These are phyloP conservation scores for Vitis rupestris DNA, from an alignment of 164 flowering plant genomes.

Conservation along the genomic window DNA sequence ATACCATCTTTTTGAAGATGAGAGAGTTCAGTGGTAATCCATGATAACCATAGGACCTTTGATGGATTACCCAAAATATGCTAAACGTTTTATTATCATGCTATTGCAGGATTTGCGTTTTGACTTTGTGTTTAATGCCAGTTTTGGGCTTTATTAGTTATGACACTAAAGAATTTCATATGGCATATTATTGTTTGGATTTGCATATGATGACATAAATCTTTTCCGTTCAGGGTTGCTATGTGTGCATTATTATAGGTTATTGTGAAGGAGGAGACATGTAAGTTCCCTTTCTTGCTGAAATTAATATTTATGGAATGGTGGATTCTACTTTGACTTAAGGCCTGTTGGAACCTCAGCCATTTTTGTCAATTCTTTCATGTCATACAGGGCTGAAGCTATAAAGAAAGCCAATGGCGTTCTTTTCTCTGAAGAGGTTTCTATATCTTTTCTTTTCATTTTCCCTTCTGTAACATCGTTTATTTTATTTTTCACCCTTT, in stretches of 20 bases:
- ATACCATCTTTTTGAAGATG: too few relatives aligned
- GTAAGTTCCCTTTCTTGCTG: constrained; percentile 45
- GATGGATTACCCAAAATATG: too few relatives aligned
- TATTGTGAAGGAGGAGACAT: constrained; percentile 98
- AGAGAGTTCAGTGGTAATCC: too few relatives aligned
- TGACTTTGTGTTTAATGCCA: background rate
- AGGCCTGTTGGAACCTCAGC: background rate
- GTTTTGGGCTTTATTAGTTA: background rate
- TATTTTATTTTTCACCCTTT: background rate
- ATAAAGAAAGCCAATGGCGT: constrained; percentile 74
- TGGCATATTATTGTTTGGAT: background rate
- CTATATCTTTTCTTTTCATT: background rate
- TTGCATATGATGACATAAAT: background rate
- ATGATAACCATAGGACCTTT: too few relatives aligned
- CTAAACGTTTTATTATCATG: too few relatives aligned
- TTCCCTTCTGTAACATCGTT: background rate
- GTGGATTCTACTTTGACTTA: constrained; percentile 5
- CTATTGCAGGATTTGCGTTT: background rate
- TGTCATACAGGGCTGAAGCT: constrained; percentile 70
- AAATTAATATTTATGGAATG: constrained; percentile 1
- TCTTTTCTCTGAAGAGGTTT: constrained; percentile 87
- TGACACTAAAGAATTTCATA: background rate
- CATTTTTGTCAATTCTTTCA: constrained; percentile 4
- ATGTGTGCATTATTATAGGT: constrained; percentile 93
- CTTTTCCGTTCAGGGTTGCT: constrained; percentile 72